Percentiles rank a stretch among this genome's conserved stretches.
Conservation (phyloP, 768 basidiomycete genomes). For the Tylopilus sp. region DNA sequence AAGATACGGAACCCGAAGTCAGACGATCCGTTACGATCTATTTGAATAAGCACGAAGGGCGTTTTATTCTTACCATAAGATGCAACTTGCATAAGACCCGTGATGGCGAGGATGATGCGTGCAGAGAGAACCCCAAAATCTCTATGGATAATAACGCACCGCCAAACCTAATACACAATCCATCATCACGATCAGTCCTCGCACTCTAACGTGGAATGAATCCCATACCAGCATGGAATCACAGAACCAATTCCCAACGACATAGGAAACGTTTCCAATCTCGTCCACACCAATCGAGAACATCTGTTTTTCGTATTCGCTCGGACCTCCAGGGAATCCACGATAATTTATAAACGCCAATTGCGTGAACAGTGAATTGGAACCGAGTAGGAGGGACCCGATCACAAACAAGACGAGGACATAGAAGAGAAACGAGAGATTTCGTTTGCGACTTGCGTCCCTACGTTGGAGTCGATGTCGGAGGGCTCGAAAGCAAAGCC, state of each 20-base stretch:
- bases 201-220: not conserved
- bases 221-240: slow-evolving; percentile 23
- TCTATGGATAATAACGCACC: slow-evolving; percentile 27
- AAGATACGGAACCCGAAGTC: not conserved
- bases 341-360: slow-evolving; percentile 30
- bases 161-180: slow-evolving; percentile 22
- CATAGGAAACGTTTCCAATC: slow-evolving; percentile 23
- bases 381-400: slow-evolving; percentile 25
- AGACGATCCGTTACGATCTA: not conserved
- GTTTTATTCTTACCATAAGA: slow-evolving; percentile 21
- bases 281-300: slow-evolving; percentile 27
- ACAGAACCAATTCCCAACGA: slow-evolving; percentile 29
- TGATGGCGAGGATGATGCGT: slow-evolving; percentile 14
- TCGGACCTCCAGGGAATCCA: slow-evolving; percentile 25
- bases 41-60: not conserved
- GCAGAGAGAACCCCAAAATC: slow-evolving; percentile 14
- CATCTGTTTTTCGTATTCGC: slow-evolving; percentile 23
- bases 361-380: slow-evolving; percentile 29
- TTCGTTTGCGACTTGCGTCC: slow-evolving; percentile 10
- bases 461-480: slow-evolving; percentile 15
- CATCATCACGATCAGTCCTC: not conserved
- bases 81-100: slow-evolving; percentile 23
- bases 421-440: slow-evolving; percentile 25
- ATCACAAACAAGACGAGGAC: slow-evolving; percentile 18
- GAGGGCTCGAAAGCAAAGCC: slow-evolving; percentile 21